Evolutionary conservation across 1,284 basidiomycete genomes (phyloP).

Genomic region (Ceratobasidium sp.): DNA sequence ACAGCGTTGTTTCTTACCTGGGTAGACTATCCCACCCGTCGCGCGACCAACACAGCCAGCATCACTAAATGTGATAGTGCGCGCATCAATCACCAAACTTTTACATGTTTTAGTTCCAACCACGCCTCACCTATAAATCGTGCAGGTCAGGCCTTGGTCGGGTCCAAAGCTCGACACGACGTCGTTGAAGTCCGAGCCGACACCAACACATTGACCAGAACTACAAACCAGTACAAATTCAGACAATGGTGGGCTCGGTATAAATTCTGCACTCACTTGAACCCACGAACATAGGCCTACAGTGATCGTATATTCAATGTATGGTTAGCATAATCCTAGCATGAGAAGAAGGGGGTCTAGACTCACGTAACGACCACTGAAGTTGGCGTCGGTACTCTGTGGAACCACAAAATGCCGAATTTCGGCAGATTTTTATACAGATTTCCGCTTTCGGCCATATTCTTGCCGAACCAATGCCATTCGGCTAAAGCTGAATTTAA

Average conservation of each 20-base stretch:
- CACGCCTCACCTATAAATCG: constrained; percentile 19
- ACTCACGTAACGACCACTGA: constrained; percentile 11
- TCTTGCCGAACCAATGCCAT: too few relatives aligned
- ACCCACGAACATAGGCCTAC: constrained; percentile 12
- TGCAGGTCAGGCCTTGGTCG: constrained; percentile 9
- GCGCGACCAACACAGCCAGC: constrained; percentile 5
- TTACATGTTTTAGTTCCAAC: not conserved
- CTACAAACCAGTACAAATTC: not conserved
- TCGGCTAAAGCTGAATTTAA: too few relatives aligned
- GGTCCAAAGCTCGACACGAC: constrained; percentile 26
- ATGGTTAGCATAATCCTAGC: not conserved
- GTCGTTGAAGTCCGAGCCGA: constrained; percentile 27
- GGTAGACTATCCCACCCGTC: constrained; percentile 14
- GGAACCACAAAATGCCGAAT: too few relatives aligned
- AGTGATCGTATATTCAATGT: not conserved
- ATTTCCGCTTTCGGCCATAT: too few relatives aligned
- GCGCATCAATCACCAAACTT: not conserved
- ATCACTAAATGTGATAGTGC: not conserved
- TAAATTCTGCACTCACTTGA: constrained; percentile 13
- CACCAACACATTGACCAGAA: constrained; percentile 15
- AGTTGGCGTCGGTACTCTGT: not conserved
- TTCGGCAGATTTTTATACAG: too few relatives aligned
- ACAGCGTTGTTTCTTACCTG: not conserved
- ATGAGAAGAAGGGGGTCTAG: not conserved
- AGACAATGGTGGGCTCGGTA: not conserved